These are phyloP conservation scores for Tremella mesenterica DNA, from an alignment of 768 basidiomycete species.

Conservation along the genomic window DNA sequence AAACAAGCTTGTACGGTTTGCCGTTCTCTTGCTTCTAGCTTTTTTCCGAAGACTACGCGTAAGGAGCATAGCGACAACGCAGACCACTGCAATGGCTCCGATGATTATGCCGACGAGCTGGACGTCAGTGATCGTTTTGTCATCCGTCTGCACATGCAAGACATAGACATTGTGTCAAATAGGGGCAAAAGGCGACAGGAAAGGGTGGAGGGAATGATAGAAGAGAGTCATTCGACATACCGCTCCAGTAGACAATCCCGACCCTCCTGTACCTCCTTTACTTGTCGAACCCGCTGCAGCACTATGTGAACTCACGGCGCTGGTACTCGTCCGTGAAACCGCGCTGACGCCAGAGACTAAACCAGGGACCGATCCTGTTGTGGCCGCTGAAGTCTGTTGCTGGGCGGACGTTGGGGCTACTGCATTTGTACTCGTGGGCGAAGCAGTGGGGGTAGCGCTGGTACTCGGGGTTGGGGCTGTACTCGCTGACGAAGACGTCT, in stretches of 20 bases:
- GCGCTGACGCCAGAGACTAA: slow-evolving; percentile 7
- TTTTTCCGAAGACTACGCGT: slow-evolving; percentile 28
- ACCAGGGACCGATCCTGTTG: slow-evolving; percentile 5
- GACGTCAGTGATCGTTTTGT: background rate
- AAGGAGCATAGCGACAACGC: slow-evolving; percentile 23
- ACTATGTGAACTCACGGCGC: slow-evolving; percentile 1
- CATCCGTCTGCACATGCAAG: background rate
- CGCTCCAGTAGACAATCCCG: slow-evolving; percentile 27
- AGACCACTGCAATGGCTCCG: slow-evolving; percentile 25
- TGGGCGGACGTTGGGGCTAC: slow-evolving; percentile 3
- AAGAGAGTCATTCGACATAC: slow-evolving; percentile 13
- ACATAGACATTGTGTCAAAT: too few species aligned
- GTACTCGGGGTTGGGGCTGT: slow-evolving; percentile 6
- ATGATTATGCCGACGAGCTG: slow-evolving; percentile 36
- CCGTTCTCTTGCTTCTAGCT: slow-evolving; percentile 21
- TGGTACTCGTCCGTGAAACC: slow-evolving; percentile 2
- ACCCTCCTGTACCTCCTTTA: slow-evolving; percentile 24
- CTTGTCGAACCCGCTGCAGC: slow-evolving; percentile 5
- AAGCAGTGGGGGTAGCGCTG: slow-evolving; percentile 4
- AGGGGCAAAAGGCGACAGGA: background rate
- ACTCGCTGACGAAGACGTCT: slow-evolving; percentile 2
- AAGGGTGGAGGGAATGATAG: background rate
- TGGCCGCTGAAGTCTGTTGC: slow-evolving; percentile 5
- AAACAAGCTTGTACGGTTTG: slow-evolving; percentile 27
- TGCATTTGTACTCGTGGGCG: slow-evolving; percentile 11